A percentile compares a stretch with the other conserved stretches of the same genome.
phyloP scores from a whole-genome alignment of 345 rosid genomes.

The Bretschneidera sinensis region DNA sequence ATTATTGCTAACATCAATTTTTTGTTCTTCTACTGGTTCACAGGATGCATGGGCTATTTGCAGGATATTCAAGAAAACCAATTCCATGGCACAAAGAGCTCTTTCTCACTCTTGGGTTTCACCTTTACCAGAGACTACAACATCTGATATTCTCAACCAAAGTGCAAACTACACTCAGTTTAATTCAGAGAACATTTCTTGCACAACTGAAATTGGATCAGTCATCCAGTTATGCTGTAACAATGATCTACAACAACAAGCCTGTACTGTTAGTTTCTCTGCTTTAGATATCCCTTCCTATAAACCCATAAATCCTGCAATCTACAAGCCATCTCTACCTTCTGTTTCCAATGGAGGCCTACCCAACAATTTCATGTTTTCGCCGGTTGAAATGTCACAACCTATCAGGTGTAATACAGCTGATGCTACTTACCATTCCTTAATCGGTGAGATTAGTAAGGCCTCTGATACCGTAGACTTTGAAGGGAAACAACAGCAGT shows the following conservation, averaged over 20 bases:
- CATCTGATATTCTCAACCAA: constrained; percentile 26
- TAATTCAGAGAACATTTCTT: constrained; percentile 43
- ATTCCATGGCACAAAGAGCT: constrained; percentile 66
- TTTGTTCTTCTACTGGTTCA: background rate
- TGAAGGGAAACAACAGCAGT: constrained; percentile 29
- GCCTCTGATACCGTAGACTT: constrained; percentile 21
- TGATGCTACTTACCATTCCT: constrained; percentile 25
- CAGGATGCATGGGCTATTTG: constrained; percentile 99
- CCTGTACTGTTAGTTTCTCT: constrained; percentile 26
- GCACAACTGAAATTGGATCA: constrained; percentile 44
- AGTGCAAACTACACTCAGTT: constrained; percentile 28
- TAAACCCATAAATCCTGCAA: constrained; percentile 19
- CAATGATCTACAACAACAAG: constrained; percentile 27
- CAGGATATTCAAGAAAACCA: constrained; percentile 87
- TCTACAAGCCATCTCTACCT: constrained; percentile 22
- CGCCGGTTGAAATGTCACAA: constrained; percentile 30
- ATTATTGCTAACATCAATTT: background rate
- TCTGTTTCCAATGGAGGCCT: constrained; percentile 27
- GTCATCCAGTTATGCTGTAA: constrained; percentile 26
- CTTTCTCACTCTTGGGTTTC: constrained; percentile 50
- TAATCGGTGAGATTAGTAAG: constrained; percentile 15
- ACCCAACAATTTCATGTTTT: constrained; percentile 32
- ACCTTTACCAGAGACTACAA: constrained; percentile 27
- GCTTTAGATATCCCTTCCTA: constrained; percentile 25
- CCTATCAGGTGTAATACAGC: constrained; percentile 9